These are phyloP conservation scores for Apostasia ramifera DNA, from an alignment of 106 monocot genomes.

Conservation along the genomic window DNA sequence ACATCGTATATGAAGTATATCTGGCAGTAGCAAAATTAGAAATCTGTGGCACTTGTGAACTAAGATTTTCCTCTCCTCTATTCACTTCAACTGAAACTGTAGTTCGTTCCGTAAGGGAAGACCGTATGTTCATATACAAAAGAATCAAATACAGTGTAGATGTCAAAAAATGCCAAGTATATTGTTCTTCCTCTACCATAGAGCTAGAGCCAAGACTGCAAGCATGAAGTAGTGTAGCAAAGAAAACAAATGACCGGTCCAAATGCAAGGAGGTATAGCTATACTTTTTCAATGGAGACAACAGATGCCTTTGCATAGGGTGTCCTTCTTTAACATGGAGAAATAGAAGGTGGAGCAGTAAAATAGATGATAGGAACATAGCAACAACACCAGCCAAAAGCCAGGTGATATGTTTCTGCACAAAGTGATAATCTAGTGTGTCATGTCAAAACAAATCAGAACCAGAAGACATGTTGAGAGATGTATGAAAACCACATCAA, in stretches of 20 bases:
- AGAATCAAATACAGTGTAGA: conserved; percentile 75
- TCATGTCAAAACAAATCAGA: neutral
- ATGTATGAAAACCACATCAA: neutral
- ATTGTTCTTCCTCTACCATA: conserved; percentile 98
- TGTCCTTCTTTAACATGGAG: conserved; percentile 27
- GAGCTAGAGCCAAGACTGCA: conserved; percentile 82
- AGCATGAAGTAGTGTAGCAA: conserved; percentile 49
- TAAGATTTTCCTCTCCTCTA: conserved; percentile 9
- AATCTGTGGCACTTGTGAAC: conserved; percentile 1
- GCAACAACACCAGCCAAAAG: conserved; percentile 52
- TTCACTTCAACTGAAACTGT: conserved; percentile 4
- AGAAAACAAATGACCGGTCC: conserved; percentile 43
- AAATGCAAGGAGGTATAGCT: conserved; percentile 18
- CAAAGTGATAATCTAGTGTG: conserved; percentile 1
- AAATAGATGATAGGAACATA: conserved; percentile 53
- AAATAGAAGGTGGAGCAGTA: conserved; percentile 40
- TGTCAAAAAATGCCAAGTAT: conserved; percentile 85
- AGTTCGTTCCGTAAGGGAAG: conserved; percentile 11
- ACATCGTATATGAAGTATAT: neutral
- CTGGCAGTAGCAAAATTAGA: conserved; percentile 1
- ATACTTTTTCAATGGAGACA: neutral
- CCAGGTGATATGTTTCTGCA: conserved; percentile 75
- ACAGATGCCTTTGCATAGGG: conserved; percentile 5
- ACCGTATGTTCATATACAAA: conserved; percentile 34
- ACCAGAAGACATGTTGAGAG: neutral